Evolutionary conservation across 2,329 filamentous ascomycete species (phyloP).

Genomic region (Torrubiella hemipterigena): DNA sequence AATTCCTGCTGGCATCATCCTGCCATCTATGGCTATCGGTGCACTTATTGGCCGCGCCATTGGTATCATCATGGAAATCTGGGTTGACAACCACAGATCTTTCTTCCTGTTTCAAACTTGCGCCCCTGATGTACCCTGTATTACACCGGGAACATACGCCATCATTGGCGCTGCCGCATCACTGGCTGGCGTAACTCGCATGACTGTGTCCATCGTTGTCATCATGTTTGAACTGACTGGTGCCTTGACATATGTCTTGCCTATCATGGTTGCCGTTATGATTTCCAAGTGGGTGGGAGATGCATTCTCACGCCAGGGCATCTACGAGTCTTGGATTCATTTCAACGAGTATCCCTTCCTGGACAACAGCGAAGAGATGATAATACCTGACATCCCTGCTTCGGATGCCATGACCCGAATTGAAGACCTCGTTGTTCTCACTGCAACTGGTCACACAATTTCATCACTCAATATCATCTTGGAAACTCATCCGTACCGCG

Average conservation of each 20-base stretch:
- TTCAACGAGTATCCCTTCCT: slow-evolving; percentile 93
- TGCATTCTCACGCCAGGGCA: slow-evolving; percentile 81
- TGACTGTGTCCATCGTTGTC: slow-evolving; percentile 96
- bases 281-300: slow-evolving; percentile 97
- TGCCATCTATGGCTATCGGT: slow-evolving; percentile 93
- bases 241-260: slow-evolving; percentile 87
- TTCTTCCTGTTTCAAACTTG: slow-evolving; percentile 71
- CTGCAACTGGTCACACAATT: slow-evolving; percentile 80
- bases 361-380: slow-evolving; percentile 76
- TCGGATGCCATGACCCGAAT: slow-evolving; percentile 83
- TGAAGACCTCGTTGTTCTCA: slow-evolving; percentile 81
- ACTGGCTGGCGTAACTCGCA: slow-evolving; percentile 84
- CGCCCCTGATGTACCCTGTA: slow-evolving; percentile 73
- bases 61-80: slow-evolving; percentile 80
- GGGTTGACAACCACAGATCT: slow-evolving; percentile 66
- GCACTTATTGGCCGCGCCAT: slow-evolving; percentile 81
- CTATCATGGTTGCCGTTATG: slow-evolving; percentile 99
- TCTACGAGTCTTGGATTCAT: slow-evolving; percentile 97
- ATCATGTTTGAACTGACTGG: slow-evolving; percentile 99
- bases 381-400: slow-evolving; percentile 74
- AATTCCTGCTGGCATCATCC: slow-evolving; percentile 87
- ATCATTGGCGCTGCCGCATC: slow-evolving; percentile 92
- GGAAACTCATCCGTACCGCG: slow-evolving; percentile 64
- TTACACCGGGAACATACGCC: slow-evolving; percentile 91
- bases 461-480: slow-evolving; percentile 61